Evolutionary conservation across 331 rosid species (phyloP).

Genomic region (Rhamnella rubrinervis): DNA sequence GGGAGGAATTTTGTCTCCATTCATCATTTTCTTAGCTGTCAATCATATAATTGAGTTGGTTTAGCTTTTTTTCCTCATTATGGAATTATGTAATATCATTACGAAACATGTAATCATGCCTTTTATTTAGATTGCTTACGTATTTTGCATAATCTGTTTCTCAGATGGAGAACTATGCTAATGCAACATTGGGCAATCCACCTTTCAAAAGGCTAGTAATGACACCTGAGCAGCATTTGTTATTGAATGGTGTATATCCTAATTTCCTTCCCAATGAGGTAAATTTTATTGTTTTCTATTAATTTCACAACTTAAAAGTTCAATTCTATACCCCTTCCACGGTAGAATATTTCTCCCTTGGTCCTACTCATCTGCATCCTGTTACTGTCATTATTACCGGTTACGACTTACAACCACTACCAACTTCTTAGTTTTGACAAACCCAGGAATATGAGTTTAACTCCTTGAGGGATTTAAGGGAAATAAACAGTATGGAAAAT

Average conservation of each 20-base stretch:
- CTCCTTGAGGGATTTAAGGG: neutral
- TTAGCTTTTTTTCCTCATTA: conserved; percentile 10
- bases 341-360: neutral
- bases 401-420: too few relatives aligned
- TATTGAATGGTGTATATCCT: conserved; percentile 63
- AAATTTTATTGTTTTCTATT: conserved; percentile 23
- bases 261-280: conserved; percentile 72
- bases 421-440: neutral
- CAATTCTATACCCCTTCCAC: neutral
- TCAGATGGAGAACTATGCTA: conserved; percentile 63
- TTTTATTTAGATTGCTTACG: conserved; percentile 15
- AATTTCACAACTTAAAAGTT: conserved; percentile 1
- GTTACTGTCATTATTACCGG: too few relatives aligned
- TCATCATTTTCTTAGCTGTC: conserved; percentile 1
- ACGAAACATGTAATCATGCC: neutral
- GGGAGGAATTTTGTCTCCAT: neutral
- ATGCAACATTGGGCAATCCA: conserved; percentile 47
- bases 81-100: neutral
- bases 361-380: neutral
- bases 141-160: conserved; percentile 23
- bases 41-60: neutral
- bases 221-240: conserved; percentile 53
- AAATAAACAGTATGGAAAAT: neutral
- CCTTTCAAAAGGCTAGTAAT: conserved; percentile 56
- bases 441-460: neutral